Conservation (phyloP, 2,329 filamentous ascomycete species). For the Boeremia exigua region DNA sequence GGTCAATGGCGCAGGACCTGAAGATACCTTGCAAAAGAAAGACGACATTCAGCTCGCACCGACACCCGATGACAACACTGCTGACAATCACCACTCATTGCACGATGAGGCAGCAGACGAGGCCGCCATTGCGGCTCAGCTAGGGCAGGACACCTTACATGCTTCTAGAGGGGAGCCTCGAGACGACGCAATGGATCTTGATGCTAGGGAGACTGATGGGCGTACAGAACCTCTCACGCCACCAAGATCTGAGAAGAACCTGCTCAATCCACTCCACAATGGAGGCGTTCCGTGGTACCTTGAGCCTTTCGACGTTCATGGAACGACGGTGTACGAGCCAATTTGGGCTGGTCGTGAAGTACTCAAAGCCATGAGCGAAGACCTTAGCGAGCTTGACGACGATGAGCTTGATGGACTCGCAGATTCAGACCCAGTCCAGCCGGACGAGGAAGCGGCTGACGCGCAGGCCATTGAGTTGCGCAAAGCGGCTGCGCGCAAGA, state of each 20-base stretch:
- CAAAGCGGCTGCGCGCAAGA: conserved; percentile 38
- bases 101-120: conserved; percentile 46
- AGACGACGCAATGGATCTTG: conserved; percentile 30
- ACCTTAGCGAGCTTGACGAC: conserved; percentile 89
- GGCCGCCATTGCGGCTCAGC: conserved; percentile 44
- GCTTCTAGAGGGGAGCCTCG: conserved; percentile 21
- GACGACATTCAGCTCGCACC: conserved; percentile 39
- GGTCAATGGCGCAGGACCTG: conserved; percentile 20
- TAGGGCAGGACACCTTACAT: conserved; percentile 38
- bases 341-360: conserved; percentile 75
- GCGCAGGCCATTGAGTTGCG: conserved; percentile 33
- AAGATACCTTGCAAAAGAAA: conserved; percentile 23
- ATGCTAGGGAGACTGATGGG: conserved; percentile 21
- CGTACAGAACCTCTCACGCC: conserved; percentile 65
- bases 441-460: conserved; percentile 32
- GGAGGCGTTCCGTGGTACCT: conserved; percentile 92
- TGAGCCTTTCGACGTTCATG: conserved; percentile 76
- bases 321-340: conserved; percentile 78
- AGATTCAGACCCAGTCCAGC: conserved; percentile 40
- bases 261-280: conserved; percentile 52
- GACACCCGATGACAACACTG: conserved; percentile 44
- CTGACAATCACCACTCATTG: conserved; percentile 31
- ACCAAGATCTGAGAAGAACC: conserved; percentile 62
- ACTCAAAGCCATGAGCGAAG: conserved; percentile 77
- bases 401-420: conserved; percentile 76